These are phyloP conservation scores for Nyssa sinensis DNA, from an alignment of 148 eudicot species.

Conservation along the genomic window DNA sequence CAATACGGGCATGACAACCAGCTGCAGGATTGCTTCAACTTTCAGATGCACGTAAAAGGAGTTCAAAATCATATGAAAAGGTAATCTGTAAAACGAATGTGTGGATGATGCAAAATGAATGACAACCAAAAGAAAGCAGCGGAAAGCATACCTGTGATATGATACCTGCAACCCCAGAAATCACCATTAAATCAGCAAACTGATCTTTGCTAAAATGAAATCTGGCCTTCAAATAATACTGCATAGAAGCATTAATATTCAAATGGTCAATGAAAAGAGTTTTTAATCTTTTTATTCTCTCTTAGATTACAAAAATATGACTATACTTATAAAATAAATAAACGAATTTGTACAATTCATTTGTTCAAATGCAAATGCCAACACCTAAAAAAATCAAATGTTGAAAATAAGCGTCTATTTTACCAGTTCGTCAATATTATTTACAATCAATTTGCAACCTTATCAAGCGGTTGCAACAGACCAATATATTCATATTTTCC, in stretches of 20 bases:
- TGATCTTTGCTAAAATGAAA: constrained; percentile 84
- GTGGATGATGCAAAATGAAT: constrained; percentile 9
- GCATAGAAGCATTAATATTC: constrained; percentile 22
- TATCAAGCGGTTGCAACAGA: neutral
- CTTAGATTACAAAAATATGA: neutral
- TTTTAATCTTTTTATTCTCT: too few relatives aligned
- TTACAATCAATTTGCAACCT: too few relatives aligned
- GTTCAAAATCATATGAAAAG: neutral
- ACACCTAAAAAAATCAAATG: neutral
- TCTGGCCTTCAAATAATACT: constrained; percentile 80
- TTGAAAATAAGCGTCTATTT: neutral
- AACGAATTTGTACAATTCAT: neutral
- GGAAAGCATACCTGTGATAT: constrained; percentile 58
- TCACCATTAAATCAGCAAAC: constrained; percentile 78
- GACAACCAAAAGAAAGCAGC: constrained; percentile 1
- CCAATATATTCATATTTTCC: too few relatives aligned
- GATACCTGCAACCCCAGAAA: constrained; percentile 57
- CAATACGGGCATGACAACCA: constrained; percentile 75
- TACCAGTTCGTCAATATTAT: neutral
- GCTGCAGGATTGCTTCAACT: constrained; percentile 35
- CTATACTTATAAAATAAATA: neutral
- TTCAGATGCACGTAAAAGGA: neutral
- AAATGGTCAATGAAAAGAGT: constrained; percentile 6
- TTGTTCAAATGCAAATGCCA: neutral
- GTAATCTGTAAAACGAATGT: neutral